These are phyloP conservation scores for Cercospora sp. DNA, from an alignment of 2,329 filamentous ascomycete genomes.

Conservation along the genomic window DNA sequence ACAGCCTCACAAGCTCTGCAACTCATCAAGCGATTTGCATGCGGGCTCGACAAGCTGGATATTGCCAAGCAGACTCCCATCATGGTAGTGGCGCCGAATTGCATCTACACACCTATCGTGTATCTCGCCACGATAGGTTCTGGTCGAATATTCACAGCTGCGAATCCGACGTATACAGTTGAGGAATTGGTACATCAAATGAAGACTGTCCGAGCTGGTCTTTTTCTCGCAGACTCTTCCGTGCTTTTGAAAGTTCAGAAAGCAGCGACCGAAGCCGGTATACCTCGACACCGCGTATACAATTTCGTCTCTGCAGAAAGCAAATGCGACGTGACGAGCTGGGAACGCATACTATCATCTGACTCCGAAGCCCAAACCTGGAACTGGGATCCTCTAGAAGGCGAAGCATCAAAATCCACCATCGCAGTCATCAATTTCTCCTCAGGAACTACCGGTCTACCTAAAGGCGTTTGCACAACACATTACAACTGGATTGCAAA, in stretches of 20 bases:
- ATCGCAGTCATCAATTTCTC: slow-evolving; percentile 77
- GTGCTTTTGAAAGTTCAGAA: slow-evolving; percentile 57
- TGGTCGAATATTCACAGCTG: slow-evolving; percentile 70
- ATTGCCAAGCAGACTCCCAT: slow-evolving; percentile 62
- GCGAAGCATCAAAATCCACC: slow-evolving; percentile 6
- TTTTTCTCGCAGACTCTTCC: slow-evolving; percentile 60
- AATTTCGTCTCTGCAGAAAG: slow-evolving; percentile 41
- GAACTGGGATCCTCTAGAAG: slow-evolving; percentile 12
- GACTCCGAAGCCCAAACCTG: slow-evolving; percentile 5
- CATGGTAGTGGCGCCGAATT: slow-evolving; percentile 59
- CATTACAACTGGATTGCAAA: slow-evolving; percentile 76
- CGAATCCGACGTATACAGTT: slow-evolving; percentile 68
- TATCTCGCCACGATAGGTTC: slow-evolving; percentile 69
- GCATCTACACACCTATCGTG: slow-evolving; percentile 42
- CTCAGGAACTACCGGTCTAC: slow-evolving; percentile 74
- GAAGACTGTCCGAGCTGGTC: slow-evolving; percentile 66
- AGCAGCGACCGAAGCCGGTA: slow-evolving; percentile 58
- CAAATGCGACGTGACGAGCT: slow-evolving; percentile 2
- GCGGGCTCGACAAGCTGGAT: slow-evolving; percentile 47
- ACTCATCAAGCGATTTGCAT: slow-evolving; percentile 66
- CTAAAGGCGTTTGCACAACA: slow-evolving; percentile 82
- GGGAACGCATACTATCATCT: slow-evolving; percentile 7
- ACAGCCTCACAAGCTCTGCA: slow-evolving; percentile 8
- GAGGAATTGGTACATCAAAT: slow-evolving; percentile 76
- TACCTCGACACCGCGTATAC: slow-evolving; percentile 60